These are phyloP conservation scores for Gynostemma pentaphyllum DNA, from an alignment of 306 rosid species.

Conservation along the genomic window DNA sequence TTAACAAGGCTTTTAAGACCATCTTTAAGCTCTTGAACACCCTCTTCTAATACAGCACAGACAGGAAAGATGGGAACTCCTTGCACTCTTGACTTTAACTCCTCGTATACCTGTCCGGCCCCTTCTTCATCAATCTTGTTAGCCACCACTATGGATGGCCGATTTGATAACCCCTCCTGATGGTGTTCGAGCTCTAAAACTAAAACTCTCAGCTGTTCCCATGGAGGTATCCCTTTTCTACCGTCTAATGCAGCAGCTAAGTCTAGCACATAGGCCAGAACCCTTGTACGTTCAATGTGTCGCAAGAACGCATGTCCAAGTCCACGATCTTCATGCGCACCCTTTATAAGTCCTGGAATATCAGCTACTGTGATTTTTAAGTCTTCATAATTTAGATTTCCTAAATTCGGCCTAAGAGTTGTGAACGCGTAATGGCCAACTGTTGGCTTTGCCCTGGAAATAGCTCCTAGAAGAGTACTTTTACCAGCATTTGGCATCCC, in stretches of 20 bases:
- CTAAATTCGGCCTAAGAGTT: constrained; percentile 81
- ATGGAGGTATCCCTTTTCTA: constrained; percentile 70
- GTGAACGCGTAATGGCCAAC: constrained; percentile 90
- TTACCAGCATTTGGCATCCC: constrained; percentile 99
- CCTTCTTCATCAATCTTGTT: constrained; percentile 92
- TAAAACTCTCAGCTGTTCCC: constrained; percentile 78
- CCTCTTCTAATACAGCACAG: constrained; percentile 82
- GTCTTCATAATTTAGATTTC: constrained; percentile 78
- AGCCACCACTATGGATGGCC: constrained; percentile 75
- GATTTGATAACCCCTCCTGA: constrained; percentile 63
- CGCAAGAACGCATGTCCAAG: constrained; percentile 88
- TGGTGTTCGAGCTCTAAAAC: constrained; percentile 78
- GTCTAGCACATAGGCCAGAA: constrained; percentile 76
- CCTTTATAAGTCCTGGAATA: constrained; percentile 88
- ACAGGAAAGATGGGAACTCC: constrained; percentile 69
- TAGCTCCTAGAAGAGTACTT: constrained; percentile 87
- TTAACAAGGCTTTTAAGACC: constrained; percentile 73
- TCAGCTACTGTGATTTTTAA: constrained; percentile 80
- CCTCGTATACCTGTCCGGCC: constrained; percentile 47
- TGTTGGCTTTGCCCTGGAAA: constrained; percentile 71
- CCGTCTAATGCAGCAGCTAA: constrained; percentile 72
- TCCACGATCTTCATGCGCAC: constrained; percentile 81
- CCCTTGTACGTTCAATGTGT: constrained; percentile 87
- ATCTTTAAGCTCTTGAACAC: constrained; percentile 57
- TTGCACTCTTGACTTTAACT: constrained; percentile 54